Percentiles rank a stretch among this genome's conserved stretches.
phyloP scores from a whole-genome alignment of 1,284 basidiomycete genomes.

The Fomitopsis palustris region DNA sequence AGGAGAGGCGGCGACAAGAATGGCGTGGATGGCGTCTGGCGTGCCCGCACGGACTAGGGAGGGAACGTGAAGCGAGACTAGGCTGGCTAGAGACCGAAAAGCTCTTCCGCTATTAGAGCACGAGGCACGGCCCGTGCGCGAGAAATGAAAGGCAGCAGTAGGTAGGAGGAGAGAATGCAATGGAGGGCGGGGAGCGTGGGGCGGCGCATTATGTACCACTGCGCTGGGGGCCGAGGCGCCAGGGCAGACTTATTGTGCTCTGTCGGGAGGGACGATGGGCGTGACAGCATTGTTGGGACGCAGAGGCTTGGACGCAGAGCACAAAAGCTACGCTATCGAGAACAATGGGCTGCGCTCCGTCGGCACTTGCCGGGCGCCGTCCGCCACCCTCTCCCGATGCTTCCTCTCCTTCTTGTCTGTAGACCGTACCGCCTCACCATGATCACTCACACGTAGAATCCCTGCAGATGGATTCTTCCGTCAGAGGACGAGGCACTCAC shows the following conservation, averaged over 20 bases:
- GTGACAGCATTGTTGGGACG: neutral
- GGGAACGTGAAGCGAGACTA: neutral
- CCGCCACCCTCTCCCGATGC: neutral
- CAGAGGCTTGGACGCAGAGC: neutral
- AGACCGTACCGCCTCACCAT: neutral
- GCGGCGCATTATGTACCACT: neutral
- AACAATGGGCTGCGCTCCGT: neutral
- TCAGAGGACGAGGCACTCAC: neutral
- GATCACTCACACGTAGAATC: neutral
- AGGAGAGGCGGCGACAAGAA: neutral
- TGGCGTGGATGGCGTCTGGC: neutral
- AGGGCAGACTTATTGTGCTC: neutral
- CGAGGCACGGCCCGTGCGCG: neutral
- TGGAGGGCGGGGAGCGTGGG: neutral
- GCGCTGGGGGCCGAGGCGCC: neutral
- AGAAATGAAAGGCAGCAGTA: neutral
- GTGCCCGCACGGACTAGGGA: constrained; percentile 1
- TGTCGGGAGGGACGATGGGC: neutral
- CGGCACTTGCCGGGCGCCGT: neutral
- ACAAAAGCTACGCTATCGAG: constrained; percentile 1
- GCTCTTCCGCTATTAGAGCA: neutral
- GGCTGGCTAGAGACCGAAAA: constrained; percentile 1
- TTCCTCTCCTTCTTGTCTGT: neutral
- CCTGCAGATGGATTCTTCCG: neutral
- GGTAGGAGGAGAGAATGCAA: neutral